Percentiles rank a stretch among this genome's conserved stretches.
Conservation (phyloP, 2,329 filamentous ascomycete genomes). For the Lachnellula suecica region DNA sequence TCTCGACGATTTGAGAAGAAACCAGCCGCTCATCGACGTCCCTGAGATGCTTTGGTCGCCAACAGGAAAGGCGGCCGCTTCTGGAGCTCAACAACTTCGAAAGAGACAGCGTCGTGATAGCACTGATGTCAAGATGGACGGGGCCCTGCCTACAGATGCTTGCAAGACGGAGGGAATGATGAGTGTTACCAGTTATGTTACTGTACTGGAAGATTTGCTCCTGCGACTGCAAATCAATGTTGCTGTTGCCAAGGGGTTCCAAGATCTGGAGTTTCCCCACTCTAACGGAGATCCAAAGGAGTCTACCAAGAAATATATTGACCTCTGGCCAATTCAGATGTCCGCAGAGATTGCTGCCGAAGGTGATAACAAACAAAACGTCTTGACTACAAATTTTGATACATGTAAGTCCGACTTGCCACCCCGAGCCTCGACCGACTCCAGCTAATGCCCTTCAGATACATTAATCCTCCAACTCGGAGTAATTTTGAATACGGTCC, state of each 20-base stretch:
- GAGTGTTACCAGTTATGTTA: slow-evolving; percentile 72
- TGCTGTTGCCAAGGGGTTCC: slow-evolving; percentile 79
- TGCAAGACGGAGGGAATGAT: slow-evolving; percentile 69
- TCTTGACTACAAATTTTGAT: slow-evolving; percentile 87
- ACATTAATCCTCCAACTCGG: slow-evolving; percentile 84
- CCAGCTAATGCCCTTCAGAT: slow-evolving; percentile 39
- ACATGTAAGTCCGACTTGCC: slow-evolving; percentile 60
- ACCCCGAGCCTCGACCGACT: not conserved
- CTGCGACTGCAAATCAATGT: slow-evolving; percentile 80
- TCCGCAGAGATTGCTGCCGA: slow-evolving; percentile 75
- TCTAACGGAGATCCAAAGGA: slow-evolving; percentile 43
- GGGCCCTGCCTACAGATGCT: slow-evolving; percentile 65
- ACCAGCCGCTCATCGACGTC: slow-evolving; percentile 55
- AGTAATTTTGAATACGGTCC: slow-evolving; percentile 79
- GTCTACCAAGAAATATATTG: slow-evolving; percentile 71
- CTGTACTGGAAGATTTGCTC: slow-evolving; percentile 78
- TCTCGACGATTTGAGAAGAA: slow-evolving; percentile 70
- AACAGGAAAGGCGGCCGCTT: slow-evolving; percentile 28
- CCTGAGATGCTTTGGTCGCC: slow-evolving; percentile 45
- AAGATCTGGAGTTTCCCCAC: slow-evolving; percentile 70
- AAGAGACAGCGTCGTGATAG: slow-evolving; percentile 51
- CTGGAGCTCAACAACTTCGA: slow-evolving; percentile 30
- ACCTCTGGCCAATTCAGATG: slow-evolving; percentile 93
- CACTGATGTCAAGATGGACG: slow-evolving; percentile 54
- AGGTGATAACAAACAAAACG: slow-evolving; percentile 58